Percentiles rank a stretch among this genome's conserved stretches.
phyloP scores from a whole-genome alignment of 148 eudicot genomes.

The Amaranthus hypochondriacus region DNA sequence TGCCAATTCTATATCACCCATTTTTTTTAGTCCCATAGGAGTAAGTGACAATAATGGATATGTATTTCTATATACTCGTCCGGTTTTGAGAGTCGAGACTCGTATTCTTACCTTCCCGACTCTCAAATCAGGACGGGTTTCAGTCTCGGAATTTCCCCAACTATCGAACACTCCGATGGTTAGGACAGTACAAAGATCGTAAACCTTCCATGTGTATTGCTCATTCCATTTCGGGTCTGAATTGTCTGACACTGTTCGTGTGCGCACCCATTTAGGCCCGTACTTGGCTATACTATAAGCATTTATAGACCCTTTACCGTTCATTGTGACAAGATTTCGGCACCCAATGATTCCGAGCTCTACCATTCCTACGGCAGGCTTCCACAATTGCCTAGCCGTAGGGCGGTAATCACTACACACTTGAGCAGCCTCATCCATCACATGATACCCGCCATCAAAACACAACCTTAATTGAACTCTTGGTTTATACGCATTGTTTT shows the following conservation, averaged over 20 bases:
- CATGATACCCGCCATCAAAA: slow-evolving; percentile 95
- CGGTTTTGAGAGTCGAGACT: slow-evolving; percentile 64
- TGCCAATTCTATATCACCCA: slow-evolving; percentile 83
- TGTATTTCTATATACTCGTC: slow-evolving; percentile 52
- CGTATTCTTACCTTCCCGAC: slow-evolving; percentile 83
- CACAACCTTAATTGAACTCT: slow-evolving; percentile 75
- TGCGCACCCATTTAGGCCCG: slow-evolving; percentile 91
- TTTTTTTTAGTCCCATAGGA: slow-evolving; percentile 64
- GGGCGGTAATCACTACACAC: slow-evolving; percentile 89
- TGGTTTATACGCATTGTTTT: slow-evolving; percentile 48
- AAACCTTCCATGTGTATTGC: slow-evolving; percentile 91
- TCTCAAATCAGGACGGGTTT: slow-evolving; percentile 54
- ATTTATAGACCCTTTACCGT: slow-evolving; percentile 69
- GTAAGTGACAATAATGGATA: slow-evolving; percentile 67
- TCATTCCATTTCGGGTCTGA: slow-evolving; percentile 95
- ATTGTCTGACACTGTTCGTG: slow-evolving; percentile 62
- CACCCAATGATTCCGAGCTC: slow-evolving; percentile 87
- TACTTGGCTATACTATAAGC: slow-evolving; percentile 87
- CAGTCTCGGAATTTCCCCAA: slow-evolving; percentile 41
- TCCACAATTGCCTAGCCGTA: slow-evolving; percentile 91
- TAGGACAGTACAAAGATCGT: slow-evolving; percentile 81
- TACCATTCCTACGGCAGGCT: slow-evolving; percentile 62
- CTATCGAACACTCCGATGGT: slow-evolving; percentile 81
- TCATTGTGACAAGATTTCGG: slow-evolving; percentile 48
- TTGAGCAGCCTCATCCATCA: slow-evolving; percentile 91